These are phyloP conservation scores for Suillus hirtellus DNA, from an alignment of 768 basidiomycete genomes.

Conservation along the genomic window DNA sequence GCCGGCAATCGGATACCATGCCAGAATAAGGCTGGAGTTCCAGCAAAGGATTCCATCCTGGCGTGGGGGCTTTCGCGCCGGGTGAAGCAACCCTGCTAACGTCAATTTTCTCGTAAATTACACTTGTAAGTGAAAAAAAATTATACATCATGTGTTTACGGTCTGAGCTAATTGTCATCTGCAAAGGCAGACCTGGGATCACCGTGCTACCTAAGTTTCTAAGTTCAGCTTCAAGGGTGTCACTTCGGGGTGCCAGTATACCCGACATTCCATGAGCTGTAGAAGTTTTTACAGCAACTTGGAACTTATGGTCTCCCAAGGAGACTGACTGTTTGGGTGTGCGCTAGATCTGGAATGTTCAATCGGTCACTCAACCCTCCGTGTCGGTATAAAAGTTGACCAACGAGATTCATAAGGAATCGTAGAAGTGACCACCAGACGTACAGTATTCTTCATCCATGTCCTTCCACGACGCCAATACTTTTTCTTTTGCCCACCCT, in stretches of 20 bases:
- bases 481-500: neutral
- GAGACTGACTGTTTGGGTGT: neutral
- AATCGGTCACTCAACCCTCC: neutral
- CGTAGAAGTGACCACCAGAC: neutral
- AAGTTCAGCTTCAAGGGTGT: neutral
- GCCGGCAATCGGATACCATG: constrained; percentile 76
- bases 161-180: neutral
- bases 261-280: neutral
- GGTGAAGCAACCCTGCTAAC: neutral
- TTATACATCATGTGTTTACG: neutral
- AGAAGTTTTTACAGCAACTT: neutral
- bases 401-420: neutral
- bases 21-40: constrained; percentile 51
- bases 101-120: no score
- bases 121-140: neutral
- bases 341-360: neutral
- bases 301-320: neutral
- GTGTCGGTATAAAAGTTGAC: neutral
- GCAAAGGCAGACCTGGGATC: neutral
- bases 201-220: no score
- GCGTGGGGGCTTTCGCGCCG: constrained; percentile 40
- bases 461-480: neutral
- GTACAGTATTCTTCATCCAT: neutral
- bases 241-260: neutral
- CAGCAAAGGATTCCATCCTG: constrained; percentile 43